phyloP scores from a whole-genome alignment of 352 stramenopile genomes.

The Pythium plurisporium region DNA sequence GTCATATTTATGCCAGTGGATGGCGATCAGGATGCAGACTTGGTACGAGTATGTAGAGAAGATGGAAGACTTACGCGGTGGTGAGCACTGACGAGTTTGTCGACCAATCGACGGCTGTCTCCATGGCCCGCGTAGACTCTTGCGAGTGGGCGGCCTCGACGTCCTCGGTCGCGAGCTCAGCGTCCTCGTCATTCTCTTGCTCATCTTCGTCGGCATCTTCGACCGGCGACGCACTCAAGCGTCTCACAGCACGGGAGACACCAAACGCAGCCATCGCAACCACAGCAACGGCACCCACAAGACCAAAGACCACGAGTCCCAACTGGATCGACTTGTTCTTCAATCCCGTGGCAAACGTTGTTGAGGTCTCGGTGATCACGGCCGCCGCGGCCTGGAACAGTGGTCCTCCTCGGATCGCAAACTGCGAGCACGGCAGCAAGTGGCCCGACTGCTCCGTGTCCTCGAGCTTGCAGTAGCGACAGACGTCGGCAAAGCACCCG shows the following conservation, averaged over 20 bases:
- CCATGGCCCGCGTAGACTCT: background rate
- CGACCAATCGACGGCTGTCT: background rate
- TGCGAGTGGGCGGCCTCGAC: slow-evolving; percentile 1
- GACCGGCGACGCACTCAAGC: background rate
- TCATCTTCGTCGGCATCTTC: background rate
- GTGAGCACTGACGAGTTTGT: slow-evolving; percentile 11
- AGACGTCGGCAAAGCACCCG: slow-evolving; percentile 17
- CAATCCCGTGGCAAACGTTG: background rate
- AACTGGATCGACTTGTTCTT: slow-evolving; percentile 8
- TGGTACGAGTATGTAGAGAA: background rate
- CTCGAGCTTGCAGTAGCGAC: slow-evolving; percentile 25
- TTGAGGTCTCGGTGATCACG: slow-evolving; percentile 1
- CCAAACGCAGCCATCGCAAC: slow-evolving; percentile 11
- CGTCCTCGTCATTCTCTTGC: background rate
- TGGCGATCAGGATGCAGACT: background rate
- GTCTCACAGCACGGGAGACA: slow-evolving; percentile 11
- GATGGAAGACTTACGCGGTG: background rate
- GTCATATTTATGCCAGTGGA: too few relatives aligned
- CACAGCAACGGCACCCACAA: slow-evolving; percentile 7
- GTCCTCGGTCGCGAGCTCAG: background rate
- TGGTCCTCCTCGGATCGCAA: background rate
- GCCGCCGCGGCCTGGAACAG: slow-evolving; percentile 8
- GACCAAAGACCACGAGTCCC: slow-evolving; percentile 1
- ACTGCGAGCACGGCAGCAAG: slow-evolving; percentile 14
- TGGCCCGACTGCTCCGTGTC: slow-evolving; percentile 10